phyloP scores from a whole-genome alignment of 176 grass and related monocot genomes.

The Rhynchospora pubera region DNA sequence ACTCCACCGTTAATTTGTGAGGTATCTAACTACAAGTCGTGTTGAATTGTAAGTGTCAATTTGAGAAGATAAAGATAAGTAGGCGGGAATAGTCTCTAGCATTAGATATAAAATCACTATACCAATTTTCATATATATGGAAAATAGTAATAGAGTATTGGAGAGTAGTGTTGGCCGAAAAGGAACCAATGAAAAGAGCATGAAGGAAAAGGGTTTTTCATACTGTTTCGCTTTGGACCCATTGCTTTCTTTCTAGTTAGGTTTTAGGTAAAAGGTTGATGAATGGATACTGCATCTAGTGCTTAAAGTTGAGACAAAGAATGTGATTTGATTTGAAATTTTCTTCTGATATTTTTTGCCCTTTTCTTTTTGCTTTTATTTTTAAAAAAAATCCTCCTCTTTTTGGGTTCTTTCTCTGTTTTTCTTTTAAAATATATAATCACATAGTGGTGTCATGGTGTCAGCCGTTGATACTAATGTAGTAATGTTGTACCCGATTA shows the following conservation, averaged over 20 bases:
- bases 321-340: conserved; percentile 16
- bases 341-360: neutral
- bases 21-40: neutral
- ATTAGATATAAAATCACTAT: conserved; percentile 9
- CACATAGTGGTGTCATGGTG: neutral
- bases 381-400: neutral
- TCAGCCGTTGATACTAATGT: neutral
- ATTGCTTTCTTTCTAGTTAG: conserved; percentile 10
- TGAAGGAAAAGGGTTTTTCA: conserved; percentile 1
- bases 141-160: neutral
- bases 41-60: neutral
- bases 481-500: neutral
- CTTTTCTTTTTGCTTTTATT: neutral
- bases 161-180: neutral
- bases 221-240: neutral
- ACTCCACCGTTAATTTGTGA: neutral
- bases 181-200: conserved; percentile 19
- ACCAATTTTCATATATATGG: neutral
- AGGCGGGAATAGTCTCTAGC: neutral
- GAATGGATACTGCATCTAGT: conserved; percentile 14
- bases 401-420: neutral
- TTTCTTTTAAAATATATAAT: neutral
- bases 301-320: conserved; percentile 32
- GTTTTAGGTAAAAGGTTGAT: conserved; percentile 34
- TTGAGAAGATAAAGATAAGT: neutral